Percentiles rank a stretch among this genome's conserved stretches.
These are phyloP conservation scores for Claviceps africana DNA, from an alignment of 2,329 filamentous ascomycete genomes.

Conservation along the genomic window DNA sequence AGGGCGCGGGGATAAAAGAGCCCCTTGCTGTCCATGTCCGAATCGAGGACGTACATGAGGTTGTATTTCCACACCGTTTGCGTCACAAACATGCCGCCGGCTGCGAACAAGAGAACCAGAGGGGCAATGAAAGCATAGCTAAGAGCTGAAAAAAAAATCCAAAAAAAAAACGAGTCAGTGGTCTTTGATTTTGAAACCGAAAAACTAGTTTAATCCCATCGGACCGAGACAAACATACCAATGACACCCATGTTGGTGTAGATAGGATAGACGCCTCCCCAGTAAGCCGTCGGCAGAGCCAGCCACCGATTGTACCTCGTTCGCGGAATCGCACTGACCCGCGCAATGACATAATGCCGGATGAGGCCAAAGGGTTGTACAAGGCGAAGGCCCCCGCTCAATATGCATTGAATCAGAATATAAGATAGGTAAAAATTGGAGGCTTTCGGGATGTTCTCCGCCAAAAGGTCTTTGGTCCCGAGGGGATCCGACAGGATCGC, in stretches of 20 bases:
- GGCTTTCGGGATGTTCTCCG: conserved; percentile 61
- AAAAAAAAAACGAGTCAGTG: not conserved
- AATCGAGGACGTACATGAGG: conserved; percentile 72
- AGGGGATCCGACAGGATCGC: conserved; percentile 50
- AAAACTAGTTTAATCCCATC: not conserved
- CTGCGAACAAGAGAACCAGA: conserved; percentile 68
- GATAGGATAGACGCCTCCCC: conserved; percentile 71
- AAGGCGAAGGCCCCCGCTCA: conserved; percentile 59
- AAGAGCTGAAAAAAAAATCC: conserved; percentile 39
- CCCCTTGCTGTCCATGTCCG: conserved; percentile 73
- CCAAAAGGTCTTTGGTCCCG: conserved; percentile 49
- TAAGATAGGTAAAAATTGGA: conserved; percentile 93
- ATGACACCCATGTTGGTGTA: conserved; percentile 73
- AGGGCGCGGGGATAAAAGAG: conserved; percentile 77
- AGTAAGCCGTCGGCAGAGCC: conserved; percentile 56
- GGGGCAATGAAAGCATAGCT: conserved; percentile 80
- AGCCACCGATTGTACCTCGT: conserved; percentile 70
- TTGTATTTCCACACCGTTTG: conserved; percentile 87
- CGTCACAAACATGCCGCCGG: conserved; percentile 64
- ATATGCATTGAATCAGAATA: conserved; percentile 82
- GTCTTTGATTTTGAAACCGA: not conserved
- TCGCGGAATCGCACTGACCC: conserved; percentile 63
- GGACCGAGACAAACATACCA: conserved; percentile 35
- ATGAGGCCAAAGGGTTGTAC: conserved; percentile 56
- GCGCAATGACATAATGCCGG: conserved; percentile 45